Percentiles rank a stretch among this genome's conserved stretches.
phyloP scores from a whole-genome alignment of 176 grass and related monocot species.

The Rhipidocladum racemiflorum region DNA sequence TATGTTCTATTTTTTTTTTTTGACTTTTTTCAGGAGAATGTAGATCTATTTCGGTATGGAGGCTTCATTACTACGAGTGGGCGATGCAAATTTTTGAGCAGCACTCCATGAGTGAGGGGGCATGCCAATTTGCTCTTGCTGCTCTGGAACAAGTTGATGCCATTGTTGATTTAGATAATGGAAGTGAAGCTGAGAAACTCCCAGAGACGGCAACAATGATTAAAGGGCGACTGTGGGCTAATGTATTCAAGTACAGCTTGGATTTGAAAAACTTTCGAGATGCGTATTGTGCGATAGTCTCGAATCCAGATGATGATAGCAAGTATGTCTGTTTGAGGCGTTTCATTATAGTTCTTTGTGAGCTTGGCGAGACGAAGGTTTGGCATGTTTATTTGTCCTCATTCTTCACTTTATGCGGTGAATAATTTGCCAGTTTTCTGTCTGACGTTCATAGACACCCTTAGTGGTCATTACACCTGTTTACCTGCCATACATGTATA shows the following conservation, averaged over 20 bases:
- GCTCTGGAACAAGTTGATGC: constrained; percentile 88
- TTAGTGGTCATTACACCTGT: constrained; percentile 17
- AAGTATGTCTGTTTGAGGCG: constrained; percentile 92
- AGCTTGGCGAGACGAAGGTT: constrained; percentile 86
- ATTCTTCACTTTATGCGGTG: constrained; percentile 19
- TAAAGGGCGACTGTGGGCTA: constrained; percentile 77
- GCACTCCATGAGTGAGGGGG: constrained; percentile 68
- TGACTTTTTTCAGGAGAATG: constrained; percentile 52
- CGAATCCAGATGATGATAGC: constrained; percentile 84
- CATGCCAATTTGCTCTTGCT: constrained; percentile 87
- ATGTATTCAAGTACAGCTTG: constrained; percentile 85
- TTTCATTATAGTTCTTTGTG: constrained; percentile 93
- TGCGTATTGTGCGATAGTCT: constrained; percentile 86
- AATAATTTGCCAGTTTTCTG: constrained; percentile 12
- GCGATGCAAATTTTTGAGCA: constrained; percentile 89
- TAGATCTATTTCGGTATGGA: constrained; percentile 61
- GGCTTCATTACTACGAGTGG: constrained; percentile 91
- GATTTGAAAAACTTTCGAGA: constrained; percentile 82
- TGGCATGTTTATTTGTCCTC: constrained; percentile 29
- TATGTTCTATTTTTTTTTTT: constrained; percentile 3
- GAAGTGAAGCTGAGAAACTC: constrained; percentile 40
- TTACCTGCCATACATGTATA: constrained; percentile 20
- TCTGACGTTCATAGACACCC: neutral
- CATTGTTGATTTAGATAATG: constrained; percentile 40
- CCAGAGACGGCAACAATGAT: constrained; percentile 55